Base-by-base conservation (phyloP, 306 rosid species). In the Trifolium repens region DNA sequence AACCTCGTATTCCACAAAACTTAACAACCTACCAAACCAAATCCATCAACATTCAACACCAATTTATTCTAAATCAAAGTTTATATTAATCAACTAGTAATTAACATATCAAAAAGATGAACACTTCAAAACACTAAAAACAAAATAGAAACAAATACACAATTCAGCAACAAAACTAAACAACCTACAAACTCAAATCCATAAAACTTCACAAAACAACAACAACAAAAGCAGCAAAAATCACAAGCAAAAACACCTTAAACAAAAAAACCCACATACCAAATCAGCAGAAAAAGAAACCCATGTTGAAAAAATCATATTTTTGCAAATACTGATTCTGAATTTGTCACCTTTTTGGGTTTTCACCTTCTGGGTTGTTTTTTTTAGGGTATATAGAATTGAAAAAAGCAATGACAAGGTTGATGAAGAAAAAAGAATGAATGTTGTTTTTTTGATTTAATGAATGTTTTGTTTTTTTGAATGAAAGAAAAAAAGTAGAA, bases 221-320 rank as follows among this genome's bases (percentile, higher is more conserved):
- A 24, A 60, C 22, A 53, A 43, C 69, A 1, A 8, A 37, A 32
- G 16, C 60, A 76, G 65, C 53, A 30, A 73, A 79, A 44, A 3
- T 4, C 17, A 67, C 8, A 37, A 54, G 24, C 10, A 58, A 24
- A 76, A 58, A 34, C n/a, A 76, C 44, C 47, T 12, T 55, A 1
- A 7, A 68, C 11, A 30, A 68, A 34, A 34, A 69, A 69, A 46
- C 52, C 76, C 72, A 39, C 81, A 55, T 85, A 85, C 88, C 88
- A 32, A 67, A 81, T 78, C 85, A 85, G 62, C 67, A 78, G 82
- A 78, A 59, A 16, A 78, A 47, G 32, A 4, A 6, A 6, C 32
- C 71, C 63, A 71, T 52, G 37, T 50, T 22, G 67, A 3, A 68
- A 60, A 34, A 59, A 39, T 61, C 66, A 40, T 30, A 14, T 55